Evolutionary conservation across 768 basidiomycete genomes (phyloP).

Genomic region (Russula olivacea): DNA sequence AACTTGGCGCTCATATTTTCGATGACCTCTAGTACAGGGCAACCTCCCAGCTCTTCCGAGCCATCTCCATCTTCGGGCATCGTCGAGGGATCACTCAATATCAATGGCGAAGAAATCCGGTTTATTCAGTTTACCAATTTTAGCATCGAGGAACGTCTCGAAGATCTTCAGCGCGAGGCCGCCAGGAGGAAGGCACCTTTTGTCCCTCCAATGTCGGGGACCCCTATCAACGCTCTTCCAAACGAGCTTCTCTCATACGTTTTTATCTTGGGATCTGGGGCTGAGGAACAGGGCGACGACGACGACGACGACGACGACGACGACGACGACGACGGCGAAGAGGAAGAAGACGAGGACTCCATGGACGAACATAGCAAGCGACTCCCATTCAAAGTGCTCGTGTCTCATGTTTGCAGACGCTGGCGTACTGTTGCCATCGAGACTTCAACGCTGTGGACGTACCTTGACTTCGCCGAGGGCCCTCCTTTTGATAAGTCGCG

Average conservation of each 20-base stretch:
- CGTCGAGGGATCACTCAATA: neutral
- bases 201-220: conserved; percentile 7
- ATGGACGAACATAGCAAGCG: neutral
- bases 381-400: conserved; percentile 46
- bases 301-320: conserved; percentile 27
- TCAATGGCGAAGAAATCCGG: neutral
- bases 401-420: conserved; percentile 55
- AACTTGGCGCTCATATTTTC: neutral
- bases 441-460: conserved; percentile 53
- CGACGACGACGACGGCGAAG: conserved; percentile 25
- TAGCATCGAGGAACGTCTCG: neutral
- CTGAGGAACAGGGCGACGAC: conserved; percentile 27
- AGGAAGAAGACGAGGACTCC: conserved; percentile 21
- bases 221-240: conserved; percentile 43
- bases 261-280: conserved; percentile 26
- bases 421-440: conserved; percentile 53
- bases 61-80: neutral
- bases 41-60: neutral
- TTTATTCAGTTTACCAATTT: conserved; percentile 1
- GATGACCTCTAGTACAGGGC: conserved; percentile 8
- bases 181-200: neutral
- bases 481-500: conserved; percentile 41
- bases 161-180: neutral
- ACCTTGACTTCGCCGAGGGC: conserved; percentile 37
- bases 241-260: conserved; percentile 52